Evolutionary conservation across 306 rosid species (phyloP), one percentile per base, ranked within the genome.

Genomic region (Sicyos edulis): DNA sequence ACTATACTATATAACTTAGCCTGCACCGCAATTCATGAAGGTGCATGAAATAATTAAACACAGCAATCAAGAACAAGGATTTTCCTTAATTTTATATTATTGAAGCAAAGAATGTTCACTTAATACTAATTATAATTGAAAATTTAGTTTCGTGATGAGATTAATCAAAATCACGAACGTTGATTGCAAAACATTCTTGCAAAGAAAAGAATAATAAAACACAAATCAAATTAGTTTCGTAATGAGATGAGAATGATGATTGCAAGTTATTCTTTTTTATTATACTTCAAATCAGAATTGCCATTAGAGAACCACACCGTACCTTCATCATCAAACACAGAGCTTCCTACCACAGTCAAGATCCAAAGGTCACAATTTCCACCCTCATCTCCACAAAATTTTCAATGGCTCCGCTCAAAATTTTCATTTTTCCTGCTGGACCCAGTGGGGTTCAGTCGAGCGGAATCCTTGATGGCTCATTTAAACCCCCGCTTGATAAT

Each of bases 231-330:
- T 63, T n/a, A n/a, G 16, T 63, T 63, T 63, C 15, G 4, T 37
- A 17, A 40, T 63, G 26, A 37, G 70, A 63, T 51, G 40, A 37
- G 26, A 40, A 63, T 2, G 70, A 63, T 65, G 24, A 65, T 42
- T 65, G 34, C 71, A 65, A 65, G 71, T 65, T 42, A 65, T 65
- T 65, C 71, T 19, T 44, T 34, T 65, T 20, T 44, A n/a, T 65
- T 13, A 32, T 9, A 11, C 32, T 44, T 65, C 34, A 65, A 65
- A 65, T 19, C 53, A 13, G 49, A 44, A 8, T 44, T 12, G 12
- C 10, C n/a, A 64, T 64, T 52, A 16, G 17, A 40, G 53, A 64
- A n/a, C 2, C 53, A 64, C 10, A 11, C 4, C 53, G 12, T 37
- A 8, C 8, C 2, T 44, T 65, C 37, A 17, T 65, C 71, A 11